Base-by-base conservation (phyloP, 352 stramenopile species). In the Heterotrichella gracilis region DNA sequence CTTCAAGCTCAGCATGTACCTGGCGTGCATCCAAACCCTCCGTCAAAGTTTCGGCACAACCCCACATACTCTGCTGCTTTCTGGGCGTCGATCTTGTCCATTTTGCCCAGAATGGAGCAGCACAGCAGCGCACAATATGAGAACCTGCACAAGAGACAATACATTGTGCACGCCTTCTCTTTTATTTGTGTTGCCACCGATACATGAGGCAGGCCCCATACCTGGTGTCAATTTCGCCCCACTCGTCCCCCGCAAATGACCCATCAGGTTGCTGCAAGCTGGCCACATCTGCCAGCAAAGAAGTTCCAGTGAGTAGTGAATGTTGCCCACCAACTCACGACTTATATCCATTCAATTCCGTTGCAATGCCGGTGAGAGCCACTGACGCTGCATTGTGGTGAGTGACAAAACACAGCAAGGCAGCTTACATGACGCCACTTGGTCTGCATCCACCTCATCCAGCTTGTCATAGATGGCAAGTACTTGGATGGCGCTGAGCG, bases 161-260 rank as follows among this genome's bases (percentile, higher is more conserved):
- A n/a, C n/a, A n/a, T n/a, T n/a, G n/a, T n/a, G n/a, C n/a, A n/a
- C n/a, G n/a, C n/a, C n/a, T n/a, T n/a, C n/a, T n/a, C n/a, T n/a
- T n/a, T n/a, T n/a, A n/a, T n/a, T n/a, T n/a, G n/a, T n/a, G n/a
- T n/a, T n/a, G n/a, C n/a, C n/a, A n/a, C n/a, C n/a, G n/a, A n/a
- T n/a, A n/a, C n/a, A n/a, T n/a, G n/a, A n/a, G n/a, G n/a, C n/a
- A n/a, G n/a, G n/a, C n/a, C n/a, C n/a, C n/a, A n/a, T n/a, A n/a
- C 73, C 95, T 87, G 67, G 92, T 96, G 78, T 99, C 93, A 68
- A 98, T 85, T 75, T 99, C 92, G 24, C 83, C 82, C 84, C 88
- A 97, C 75, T 87, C 74, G 77, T 99, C 93, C 25, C 89, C 92
- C 0, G 79, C 82, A 74, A 98, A 98, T 17, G 85, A 94, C 2